Evolutionary conservation across 1,284 basidiomycete genomes (phyloP), one percentile per base, ranked within the genome.

Genomic region (Tilletia walkeri): DNA sequence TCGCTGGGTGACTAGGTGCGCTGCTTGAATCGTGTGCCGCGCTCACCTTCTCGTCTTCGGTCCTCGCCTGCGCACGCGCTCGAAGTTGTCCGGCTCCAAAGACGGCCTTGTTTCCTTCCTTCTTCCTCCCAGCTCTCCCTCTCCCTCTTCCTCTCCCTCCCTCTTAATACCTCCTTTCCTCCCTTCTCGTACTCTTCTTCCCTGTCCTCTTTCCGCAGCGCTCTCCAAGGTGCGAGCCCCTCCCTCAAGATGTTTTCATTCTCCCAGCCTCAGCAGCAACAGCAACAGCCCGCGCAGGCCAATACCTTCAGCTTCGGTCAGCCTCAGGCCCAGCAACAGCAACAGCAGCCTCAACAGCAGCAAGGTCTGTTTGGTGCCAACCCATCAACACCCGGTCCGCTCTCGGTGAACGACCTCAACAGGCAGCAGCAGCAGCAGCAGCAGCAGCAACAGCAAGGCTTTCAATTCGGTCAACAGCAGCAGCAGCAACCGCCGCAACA

Each of bases 391-490:
- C 59, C 59, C n/a, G 59, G 59, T 38, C 59, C 59, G 7, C 59
- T 63, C 4, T 63, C 59, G 34, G 59, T 63, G 12, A 63, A 63
- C n/a, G 59, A 63, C 34, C 59, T 63, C 36, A 63, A 38, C 59
- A 36, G 38, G 36, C 59, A 63, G 36, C 59, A 24, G 30, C 59
- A 63, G 34, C 59, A 63, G 9, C 56, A 59, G 56, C 59, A 63
- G 59, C 59, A 63, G 34, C 59, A 63, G 59, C 59, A 36, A 5
- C 59, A 38, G 59, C 34, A 34, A 18, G 56, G 56, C 56, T 59
- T 59, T 38, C 10, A 18, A 53, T 59, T 59, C 18, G 56, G 56
- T 9, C 59, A 63, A 20, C 59, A 63, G 36, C 34, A 34, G 59
- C 36, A 38, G 6, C 30, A 61, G 53, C 14, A 16, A 5, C 16